These are phyloP conservation scores for Shiraia bambusicola DNA, from an alignment of 2,329 filamentous ascomycete species.

Conservation along the genomic window DNA sequence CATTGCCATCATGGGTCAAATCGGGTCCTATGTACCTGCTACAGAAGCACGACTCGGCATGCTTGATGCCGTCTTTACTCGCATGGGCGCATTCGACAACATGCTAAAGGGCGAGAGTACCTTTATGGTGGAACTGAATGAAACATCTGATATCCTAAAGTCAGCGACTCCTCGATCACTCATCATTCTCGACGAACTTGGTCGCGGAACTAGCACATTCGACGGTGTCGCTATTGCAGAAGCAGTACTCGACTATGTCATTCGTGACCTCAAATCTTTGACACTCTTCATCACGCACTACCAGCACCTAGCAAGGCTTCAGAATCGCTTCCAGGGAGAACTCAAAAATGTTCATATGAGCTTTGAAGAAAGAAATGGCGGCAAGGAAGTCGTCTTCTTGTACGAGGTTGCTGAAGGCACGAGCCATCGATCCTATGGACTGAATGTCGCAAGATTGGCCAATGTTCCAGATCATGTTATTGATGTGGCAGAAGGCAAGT, in stretches of 20 bases:
- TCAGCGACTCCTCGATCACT: conserved; percentile 81
- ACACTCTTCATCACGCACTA: conserved; percentile 98
- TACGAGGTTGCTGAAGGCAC: conserved; percentile 92
- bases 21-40: conserved; percentile 92
- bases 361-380: conserved; percentile 60
- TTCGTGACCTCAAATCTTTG: conserved; percentile 71
- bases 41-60: conserved; percentile 72
- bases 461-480: conserved; percentile 75
- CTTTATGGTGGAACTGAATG: conserved; percentile 96
- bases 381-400: conserved; percentile 83
- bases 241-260: conserved; percentile 82
- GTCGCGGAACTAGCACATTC: conserved; percentile 89
- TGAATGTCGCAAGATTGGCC: conserved; percentile 89
- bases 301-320: conserved; percentile 77
- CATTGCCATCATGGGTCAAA: conserved; percentile 89
- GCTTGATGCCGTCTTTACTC: conserved; percentile 88
- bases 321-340: conserved; percentile 65
- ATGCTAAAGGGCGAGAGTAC: conserved; percentile 93
- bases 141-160: conserved; percentile 88
- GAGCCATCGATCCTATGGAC: conserved; percentile 87
- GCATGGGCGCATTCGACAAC: conserved; percentile 95
- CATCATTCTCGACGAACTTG: conserved; percentile 92
- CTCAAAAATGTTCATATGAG: conserved; percentile 92
- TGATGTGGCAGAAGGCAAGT: conserved; percentile 77
- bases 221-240: conserved; percentile 96